These are phyloP conservation scores for Daldinia childiae DNA, from an alignment of 495 filamentous ascomycete genomes.

Conservation along the genomic window DNA sequence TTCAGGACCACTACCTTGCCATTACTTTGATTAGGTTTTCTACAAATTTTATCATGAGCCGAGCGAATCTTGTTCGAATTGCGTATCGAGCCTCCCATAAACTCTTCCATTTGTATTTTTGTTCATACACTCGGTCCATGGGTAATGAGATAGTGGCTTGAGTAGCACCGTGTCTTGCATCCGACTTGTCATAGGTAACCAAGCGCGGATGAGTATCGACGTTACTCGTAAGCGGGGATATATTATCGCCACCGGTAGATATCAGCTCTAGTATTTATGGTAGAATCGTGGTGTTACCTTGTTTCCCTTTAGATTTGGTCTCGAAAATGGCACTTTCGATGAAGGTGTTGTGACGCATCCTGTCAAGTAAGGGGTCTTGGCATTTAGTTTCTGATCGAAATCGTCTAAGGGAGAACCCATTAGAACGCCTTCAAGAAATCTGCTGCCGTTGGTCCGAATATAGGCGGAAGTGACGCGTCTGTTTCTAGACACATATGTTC, in stretches of 20 bases:
- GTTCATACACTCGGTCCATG: background rate
- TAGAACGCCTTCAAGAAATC: background rate
- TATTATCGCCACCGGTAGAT: background rate
- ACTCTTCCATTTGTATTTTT: background rate
- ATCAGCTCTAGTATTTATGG: background rate
- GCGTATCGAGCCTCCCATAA: background rate
- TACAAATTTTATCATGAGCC: constrained; percentile 1
- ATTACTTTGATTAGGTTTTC: constrained; percentile 2
- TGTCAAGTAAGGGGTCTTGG: background rate
- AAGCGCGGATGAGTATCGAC: background rate
- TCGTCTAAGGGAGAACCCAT: background rate
- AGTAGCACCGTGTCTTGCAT: background rate
- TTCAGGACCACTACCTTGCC: constrained; percentile 4
- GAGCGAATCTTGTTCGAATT: background rate
- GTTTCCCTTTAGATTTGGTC: background rate
- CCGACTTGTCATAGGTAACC: constrained; percentile 8
- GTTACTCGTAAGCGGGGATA: background rate
- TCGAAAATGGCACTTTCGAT: constrained; percentile 11
- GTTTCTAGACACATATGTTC: constrained; percentile 3
- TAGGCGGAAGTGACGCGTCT: background rate
- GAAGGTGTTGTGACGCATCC: background rate
- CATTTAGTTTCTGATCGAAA: background rate
- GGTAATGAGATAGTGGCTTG: background rate
- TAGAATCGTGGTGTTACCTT: background rate
- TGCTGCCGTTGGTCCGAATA: background rate